Evolutionary conservation across 805 yeast genomes (phyloP).

Genomic region (Saccharomycopsis synnaedendra): DNA sequence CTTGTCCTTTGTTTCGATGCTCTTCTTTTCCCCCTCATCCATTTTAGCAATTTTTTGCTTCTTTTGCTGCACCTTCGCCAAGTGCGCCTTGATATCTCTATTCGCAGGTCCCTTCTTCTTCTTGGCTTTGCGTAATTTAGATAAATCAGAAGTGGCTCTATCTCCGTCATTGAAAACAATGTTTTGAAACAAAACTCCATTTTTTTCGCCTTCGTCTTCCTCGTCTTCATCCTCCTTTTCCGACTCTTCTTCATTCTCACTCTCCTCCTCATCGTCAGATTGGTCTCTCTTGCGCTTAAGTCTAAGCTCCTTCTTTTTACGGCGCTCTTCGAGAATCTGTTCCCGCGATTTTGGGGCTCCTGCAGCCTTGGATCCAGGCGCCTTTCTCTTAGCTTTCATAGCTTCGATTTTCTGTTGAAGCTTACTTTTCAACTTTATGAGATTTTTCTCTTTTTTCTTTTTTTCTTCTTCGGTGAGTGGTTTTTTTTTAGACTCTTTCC

Average conservation of each 20-base stretch:
- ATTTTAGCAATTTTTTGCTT: constrained; percentile 49
- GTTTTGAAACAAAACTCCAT: constrained; percentile 60
- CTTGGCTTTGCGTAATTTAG: constrained; percentile 44
- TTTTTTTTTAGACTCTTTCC: constrained; percentile 18
- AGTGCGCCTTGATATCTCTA: constrained; percentile 75
- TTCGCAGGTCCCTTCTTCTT: constrained; percentile 74
- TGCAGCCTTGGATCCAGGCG: constrained; percentile 70
- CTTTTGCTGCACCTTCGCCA: constrained; percentile 62
- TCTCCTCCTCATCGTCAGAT: constrained; percentile 24
- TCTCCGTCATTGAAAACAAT: constrained; percentile 78
- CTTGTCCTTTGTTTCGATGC: constrained; percentile 56
- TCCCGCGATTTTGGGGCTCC: constrained; percentile 86
- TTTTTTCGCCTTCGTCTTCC: constrained; percentile 22
- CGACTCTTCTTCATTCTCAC: constrained; percentile 21
- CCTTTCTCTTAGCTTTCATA: constrained; percentile 74
- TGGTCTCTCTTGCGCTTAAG: constrained; percentile 24
- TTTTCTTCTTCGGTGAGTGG: constrained; percentile 36
- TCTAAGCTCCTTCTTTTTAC: constrained; percentile 27
- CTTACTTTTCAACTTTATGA: constrained; percentile 65
- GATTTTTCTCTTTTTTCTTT: constrained; percentile 37
- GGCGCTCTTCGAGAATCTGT: constrained; percentile 60
- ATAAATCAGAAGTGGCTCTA: constrained; percentile 62
- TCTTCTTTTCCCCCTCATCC: constrained; percentile 49
- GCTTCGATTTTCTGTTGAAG: constrained; percentile 61
- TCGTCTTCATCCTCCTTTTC: constrained; percentile 22